phyloP scores from a whole-genome alignment of 352 stramenopile genomes.

The Albugo laibachii region DNA sequence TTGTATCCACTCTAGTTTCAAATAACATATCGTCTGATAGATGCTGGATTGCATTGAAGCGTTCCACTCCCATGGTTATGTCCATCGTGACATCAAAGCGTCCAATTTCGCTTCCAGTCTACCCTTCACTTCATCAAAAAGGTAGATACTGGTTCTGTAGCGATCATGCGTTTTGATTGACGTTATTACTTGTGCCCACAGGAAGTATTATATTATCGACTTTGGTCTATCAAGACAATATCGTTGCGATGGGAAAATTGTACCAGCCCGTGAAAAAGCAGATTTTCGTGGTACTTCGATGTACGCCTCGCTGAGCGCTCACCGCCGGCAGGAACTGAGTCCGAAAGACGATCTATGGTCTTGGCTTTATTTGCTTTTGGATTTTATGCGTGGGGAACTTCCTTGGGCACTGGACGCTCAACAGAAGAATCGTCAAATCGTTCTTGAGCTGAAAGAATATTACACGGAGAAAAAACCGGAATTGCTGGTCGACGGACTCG shows the following conservation, averaged over 20 bases:
- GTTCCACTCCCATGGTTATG: slow-evolving; percentile 69
- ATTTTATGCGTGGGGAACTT: slow-evolving; percentile 72
- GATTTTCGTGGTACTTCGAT: slow-evolving; percentile 79
- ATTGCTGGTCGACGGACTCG: slow-evolving; percentile 50
- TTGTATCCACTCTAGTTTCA: background rate
- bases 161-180: background rate
- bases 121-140: slow-evolving; percentile 19
- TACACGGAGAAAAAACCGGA: slow-evolving; percentile 54
- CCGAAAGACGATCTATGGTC: slow-evolving; percentile 79
- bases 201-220: slow-evolving; percentile 61
- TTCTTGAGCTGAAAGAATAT: slow-evolving; percentile 65
- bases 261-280: slow-evolving; percentile 31
- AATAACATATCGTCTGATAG: slow-evolving; percentile 5
- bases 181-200: slow-evolving; percentile 6
- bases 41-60: slow-evolving; percentile 79
- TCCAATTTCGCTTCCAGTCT: slow-evolving; percentile 71
- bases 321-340: slow-evolving; percentile 54
- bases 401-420: slow-evolving; percentile 67
- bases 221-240: slow-evolving; percentile 73
- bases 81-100: slow-evolving; percentile 80
- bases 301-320: slow-evolving; percentile 76
- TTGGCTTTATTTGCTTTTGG: slow-evolving; percentile 78
- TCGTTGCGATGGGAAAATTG: slow-evolving; percentile 33
- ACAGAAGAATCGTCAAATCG: slow-evolving; percentile 63
- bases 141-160: slow-evolving; percentile 5